These are phyloP conservation scores for Prunus padus DNA, from an alignment of 306 rosid species.

Conservation along the genomic window DNA sequence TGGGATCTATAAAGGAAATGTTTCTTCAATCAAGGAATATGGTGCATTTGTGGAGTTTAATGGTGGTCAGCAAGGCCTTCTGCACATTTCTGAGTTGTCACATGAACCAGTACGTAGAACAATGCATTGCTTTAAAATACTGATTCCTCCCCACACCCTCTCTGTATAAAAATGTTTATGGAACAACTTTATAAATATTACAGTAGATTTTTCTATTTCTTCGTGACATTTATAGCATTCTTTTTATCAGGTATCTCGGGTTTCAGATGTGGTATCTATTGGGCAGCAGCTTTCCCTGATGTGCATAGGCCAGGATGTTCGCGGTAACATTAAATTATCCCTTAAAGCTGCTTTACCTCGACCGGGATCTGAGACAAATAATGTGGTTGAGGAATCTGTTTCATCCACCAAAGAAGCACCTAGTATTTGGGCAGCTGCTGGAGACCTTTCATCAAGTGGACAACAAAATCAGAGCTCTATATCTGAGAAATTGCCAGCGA, in stretches of 20 bases:
- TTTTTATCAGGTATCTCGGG: conserved; percentile 62
- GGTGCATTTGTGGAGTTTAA: conserved; percentile 95
- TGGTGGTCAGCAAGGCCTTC: conserved; percentile 96
- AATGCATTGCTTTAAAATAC: background rate
- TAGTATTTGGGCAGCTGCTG: conserved; percentile 46
- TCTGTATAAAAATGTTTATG: background rate
- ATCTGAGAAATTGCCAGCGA: conserved; percentile 34
- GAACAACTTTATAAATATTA: background rate
- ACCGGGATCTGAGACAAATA: conserved; percentile 29
- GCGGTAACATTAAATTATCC: conserved; percentile 90
- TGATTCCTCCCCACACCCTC: background rate
- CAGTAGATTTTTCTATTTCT: background rate
- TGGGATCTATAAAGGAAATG: conserved; percentile 75
- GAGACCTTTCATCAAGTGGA: conserved; percentile 19
- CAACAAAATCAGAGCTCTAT: conserved; percentile 39
- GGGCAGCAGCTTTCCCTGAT: conserved; percentile 79
- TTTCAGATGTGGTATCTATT: conserved; percentile 71
- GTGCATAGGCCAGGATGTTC: conserved; percentile 95
- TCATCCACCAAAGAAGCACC: conserved; percentile 45
- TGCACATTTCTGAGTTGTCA: conserved; percentile 92
- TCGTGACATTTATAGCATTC: conserved; percentile 1
- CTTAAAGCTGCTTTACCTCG: conserved; percentile 61
- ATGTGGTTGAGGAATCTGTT: conserved; percentile 35
- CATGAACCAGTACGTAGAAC: conserved; percentile 63
- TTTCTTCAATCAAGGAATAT: conserved; percentile 71